Evolutionary conservation across 768 basidiomycete species (phyloP).

Genomic region (Calocybe indica): DNA sequence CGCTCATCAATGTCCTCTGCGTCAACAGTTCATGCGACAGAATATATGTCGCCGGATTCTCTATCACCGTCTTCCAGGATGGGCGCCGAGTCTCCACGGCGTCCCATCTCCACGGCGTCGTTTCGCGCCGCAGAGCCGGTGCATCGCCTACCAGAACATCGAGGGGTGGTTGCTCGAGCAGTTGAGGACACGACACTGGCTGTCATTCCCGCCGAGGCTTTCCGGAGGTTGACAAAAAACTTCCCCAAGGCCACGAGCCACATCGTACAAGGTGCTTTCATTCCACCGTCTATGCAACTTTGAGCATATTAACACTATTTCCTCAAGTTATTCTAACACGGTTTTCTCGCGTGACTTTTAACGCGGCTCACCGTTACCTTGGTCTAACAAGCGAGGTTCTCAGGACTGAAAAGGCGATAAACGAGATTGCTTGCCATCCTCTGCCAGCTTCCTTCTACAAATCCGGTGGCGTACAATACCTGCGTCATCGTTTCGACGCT

Average conservation of each 20-base stretch:
- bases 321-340: constrained; percentile 83
- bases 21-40: constrained; percentile 59
- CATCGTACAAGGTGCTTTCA: constrained; percentile 76
- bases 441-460: constrained; percentile 89
- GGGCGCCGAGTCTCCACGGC: too few relatives aligned
- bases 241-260: constrained; percentile 97
- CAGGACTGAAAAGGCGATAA: constrained; percentile 94
- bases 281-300: not conserved
- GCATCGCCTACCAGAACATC: constrained; percentile 22
- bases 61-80: constrained; percentile 11
- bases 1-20: constrained; percentile 60
- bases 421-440: constrained; percentile 94
- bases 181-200: constrained; percentile 92
- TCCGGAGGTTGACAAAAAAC: constrained; percentile 88
- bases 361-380: constrained; percentile 93
- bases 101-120: not conserved
- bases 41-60: constrained; percentile 20
- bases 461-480: constrained; percentile 81
- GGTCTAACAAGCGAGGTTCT: constrained; percentile 94
- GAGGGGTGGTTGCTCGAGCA: constrained; percentile 86
- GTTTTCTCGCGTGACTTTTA: constrained; percentile 96
- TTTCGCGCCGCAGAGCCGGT: constrained; percentile 16
- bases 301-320: constrained; percentile 4
- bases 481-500: constrained; percentile 86
- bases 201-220: constrained; percentile 98